Percentiles rank a stretch among this genome's conserved stretches.
phyloP scores from a whole-genome alignment of 257 asterid species.

The Penstemon barbatus region DNA sequence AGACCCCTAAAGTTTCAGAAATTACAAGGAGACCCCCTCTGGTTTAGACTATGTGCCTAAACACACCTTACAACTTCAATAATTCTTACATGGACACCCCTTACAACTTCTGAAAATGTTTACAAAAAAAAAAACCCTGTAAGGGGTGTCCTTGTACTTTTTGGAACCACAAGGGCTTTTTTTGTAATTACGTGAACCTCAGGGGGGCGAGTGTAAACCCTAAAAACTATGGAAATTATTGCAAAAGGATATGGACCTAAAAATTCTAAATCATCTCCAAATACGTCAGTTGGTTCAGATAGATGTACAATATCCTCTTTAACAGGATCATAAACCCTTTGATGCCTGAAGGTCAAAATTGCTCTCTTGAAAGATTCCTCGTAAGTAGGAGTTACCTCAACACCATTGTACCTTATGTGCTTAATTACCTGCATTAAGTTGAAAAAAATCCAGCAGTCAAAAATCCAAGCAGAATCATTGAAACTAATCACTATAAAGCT shows the following conservation, averaged over 20 bases:
- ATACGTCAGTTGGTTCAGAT: slow-evolving; percentile 47
- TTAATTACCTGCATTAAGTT: slow-evolving; percentile 66
- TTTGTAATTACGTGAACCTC: too few relatives aligned
- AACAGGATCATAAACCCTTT: slow-evolving; percentile 78
- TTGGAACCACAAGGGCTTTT: too few relatives aligned
- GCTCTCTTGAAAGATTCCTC: slow-evolving; percentile 90
- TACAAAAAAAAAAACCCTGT: too few relatives aligned
- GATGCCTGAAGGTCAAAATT: slow-evolving; percentile 81
- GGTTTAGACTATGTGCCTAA: too few relatives aligned
- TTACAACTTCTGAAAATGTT: too few relatives aligned
- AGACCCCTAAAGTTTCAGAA: too few relatives aligned
- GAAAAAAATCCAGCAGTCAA: slow-evolving; percentile 12
- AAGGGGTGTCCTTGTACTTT: too few relatives aligned
- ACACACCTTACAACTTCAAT: too few relatives aligned
- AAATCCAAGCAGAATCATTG: slow-evolving; percentile 15
- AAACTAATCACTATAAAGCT: slow-evolving; percentile 3
- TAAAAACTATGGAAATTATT: background rate
- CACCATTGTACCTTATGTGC: slow-evolving; percentile 72
- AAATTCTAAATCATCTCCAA: slow-evolving; percentile 63
- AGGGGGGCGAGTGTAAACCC: too few relatives aligned
- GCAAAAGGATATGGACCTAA: slow-evolving; percentile 95
- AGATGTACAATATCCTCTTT: slow-evolving; percentile 62
- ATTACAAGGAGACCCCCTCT: too few relatives aligned
- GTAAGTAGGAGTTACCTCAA: slow-evolving; percentile 64
- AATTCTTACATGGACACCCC: too few relatives aligned